These are phyloP conservation scores for Talaromyces sp. DNA, from an alignment of 2,329 filamentous ascomycete genomes.

Conservation along the genomic window DNA sequence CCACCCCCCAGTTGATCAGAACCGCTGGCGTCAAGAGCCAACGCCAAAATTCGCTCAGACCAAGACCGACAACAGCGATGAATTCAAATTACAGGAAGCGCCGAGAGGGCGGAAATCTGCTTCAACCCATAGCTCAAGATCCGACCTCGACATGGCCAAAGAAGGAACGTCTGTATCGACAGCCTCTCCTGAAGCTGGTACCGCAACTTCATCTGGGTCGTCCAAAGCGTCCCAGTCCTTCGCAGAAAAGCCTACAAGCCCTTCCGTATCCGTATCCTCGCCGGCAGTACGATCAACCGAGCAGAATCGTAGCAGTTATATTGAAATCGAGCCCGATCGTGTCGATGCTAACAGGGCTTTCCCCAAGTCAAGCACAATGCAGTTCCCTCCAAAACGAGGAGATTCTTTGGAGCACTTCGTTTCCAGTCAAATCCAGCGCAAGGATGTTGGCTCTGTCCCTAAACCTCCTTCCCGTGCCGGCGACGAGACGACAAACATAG, in stretches of 20 bases:
- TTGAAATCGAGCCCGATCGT: conserved; percentile 49
- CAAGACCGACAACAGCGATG: conserved; percentile 41
- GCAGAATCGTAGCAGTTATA: conserved; percentile 45
- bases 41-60: conserved; percentile 15
- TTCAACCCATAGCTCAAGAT: conserved; percentile 23
- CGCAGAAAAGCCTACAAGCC: conserved; percentile 13
- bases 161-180: conserved; percentile 38
- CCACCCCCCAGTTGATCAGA: conserved; percentile 31
- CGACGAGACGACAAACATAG: background rate
- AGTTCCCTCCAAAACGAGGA: conserved; percentile 49
- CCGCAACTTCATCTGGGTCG: conserved; percentile 13
- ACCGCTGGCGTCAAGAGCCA: conserved; percentile 25
- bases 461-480: background rate
- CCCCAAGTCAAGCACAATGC: conserved; percentile 25
- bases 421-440: conserved; percentile 55
- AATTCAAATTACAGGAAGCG: conserved; percentile 76
- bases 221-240: conserved; percentile 30
- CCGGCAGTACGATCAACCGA: conserved; percentile 50
- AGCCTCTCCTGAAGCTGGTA: conserved; percentile 23
- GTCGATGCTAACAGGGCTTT: conserved; percentile 36
- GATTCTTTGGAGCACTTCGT: conserved; percentile 53
- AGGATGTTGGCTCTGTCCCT: conserved; percentile 50
- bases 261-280: conserved; percentile 24
- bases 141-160: conserved; percentile 20
- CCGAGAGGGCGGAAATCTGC: conserved; percentile 59